Conservation (phyloP, 2,329 filamentous ascomycete species). For the Leptosphaerulina australis region DNA sequence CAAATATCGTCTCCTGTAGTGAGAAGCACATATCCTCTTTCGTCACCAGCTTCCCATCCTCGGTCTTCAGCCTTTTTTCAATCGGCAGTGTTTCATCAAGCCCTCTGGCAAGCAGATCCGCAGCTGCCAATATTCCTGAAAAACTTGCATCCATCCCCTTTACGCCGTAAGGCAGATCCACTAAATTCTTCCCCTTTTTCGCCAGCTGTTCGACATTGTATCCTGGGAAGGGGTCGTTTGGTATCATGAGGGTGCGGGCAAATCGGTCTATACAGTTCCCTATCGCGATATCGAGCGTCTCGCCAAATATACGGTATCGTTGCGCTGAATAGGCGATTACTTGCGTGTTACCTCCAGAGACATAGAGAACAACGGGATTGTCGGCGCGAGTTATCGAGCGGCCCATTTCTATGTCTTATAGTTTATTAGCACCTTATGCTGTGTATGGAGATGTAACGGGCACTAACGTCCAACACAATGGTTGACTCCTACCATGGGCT, state of each 20-base stretch:
- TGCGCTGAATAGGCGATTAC: conserved; percentile 96
- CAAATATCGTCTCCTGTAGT: conserved; percentile 91
- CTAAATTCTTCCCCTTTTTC: conserved; percentile 70
- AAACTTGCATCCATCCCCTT: conserved; percentile 99
- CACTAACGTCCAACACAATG: conserved; percentile 85
- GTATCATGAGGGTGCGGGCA: conserved; percentile 85
- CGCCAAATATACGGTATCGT: conserved; percentile 96
- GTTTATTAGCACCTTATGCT: background rate
- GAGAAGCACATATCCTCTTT: conserved; percentile 89
- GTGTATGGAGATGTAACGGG: too few species aligned
- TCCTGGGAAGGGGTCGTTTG: conserved; percentile 93
- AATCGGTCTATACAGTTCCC: conserved; percentile 98
- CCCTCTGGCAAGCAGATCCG: conserved; percentile 78
- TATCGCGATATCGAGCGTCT: conserved; percentile 95
- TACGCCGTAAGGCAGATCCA: conserved; percentile 93
- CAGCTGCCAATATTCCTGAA: conserved; percentile 83
- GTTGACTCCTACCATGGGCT: conserved; percentile 92
- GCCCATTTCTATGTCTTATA: conserved; percentile 92
- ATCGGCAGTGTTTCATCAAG: conserved; percentile 53
- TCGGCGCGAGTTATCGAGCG: conserved; percentile 85
- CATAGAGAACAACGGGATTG: conserved; percentile 95
- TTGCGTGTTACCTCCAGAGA: conserved; percentile 94
- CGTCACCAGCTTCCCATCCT: conserved; percentile 67
- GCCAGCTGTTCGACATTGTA: conserved; percentile 98
- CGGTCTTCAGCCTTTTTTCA: conserved; percentile 52